Percentiles rank a stretch among this genome's conserved stretches.
phyloP scores from a whole-genome alignment of 164 flowering plant species.

The Vitis rupestris region DNA sequence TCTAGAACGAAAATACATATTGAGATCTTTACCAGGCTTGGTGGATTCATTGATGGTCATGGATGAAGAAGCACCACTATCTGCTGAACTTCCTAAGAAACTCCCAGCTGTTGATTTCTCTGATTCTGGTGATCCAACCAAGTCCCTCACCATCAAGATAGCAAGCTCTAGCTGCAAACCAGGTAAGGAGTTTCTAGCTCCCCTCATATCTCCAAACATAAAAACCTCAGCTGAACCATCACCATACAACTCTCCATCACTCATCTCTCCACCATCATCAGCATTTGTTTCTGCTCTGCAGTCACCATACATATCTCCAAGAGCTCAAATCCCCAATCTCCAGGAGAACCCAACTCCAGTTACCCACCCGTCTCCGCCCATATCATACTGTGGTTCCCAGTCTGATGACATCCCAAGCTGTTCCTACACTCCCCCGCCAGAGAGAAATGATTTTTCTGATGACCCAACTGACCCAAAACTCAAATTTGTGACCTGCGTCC shows the following conservation, averaged over 20 bases:
- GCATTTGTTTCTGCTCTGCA: conserved; percentile 89
- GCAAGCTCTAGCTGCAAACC: conserved; percentile 23
- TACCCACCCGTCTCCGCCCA: conserved; percentile 41
- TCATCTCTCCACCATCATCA: conserved; percentile 81
- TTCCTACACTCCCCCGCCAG: conserved; percentile 91
- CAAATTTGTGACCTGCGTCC: conserved; percentile 45
- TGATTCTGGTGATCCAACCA: conserved; percentile 8
- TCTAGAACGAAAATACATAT: no score
- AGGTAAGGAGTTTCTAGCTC: conserved; percentile 17
- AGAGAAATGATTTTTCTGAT: conserved; percentile 61
- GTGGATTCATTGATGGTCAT: conserved; percentile 11
- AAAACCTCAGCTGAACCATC: conserved; percentile 57
- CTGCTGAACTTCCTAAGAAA: conserved; percentile 3
- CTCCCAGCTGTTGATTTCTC: no score
- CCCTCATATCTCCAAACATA: conserved; percentile 21
- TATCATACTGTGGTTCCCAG: conserved; percentile 50
- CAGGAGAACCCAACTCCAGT: conserved; percentile 15
- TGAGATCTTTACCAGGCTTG: not conserved
- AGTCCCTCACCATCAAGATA: conserved; percentile 54
- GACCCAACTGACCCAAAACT: conserved; percentile 46
- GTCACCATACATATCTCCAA: conserved; percentile 89
- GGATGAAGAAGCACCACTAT: conserved; percentile 30
- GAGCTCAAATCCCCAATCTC: conserved; percentile 38
- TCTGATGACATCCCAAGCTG: conserved; percentile 86
- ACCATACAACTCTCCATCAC: conserved; percentile 66